A percentile compares a stretch with the other conserved stretches of the same genome.
These are phyloP conservation scores for Ceratocystis alfenasii DNA, from an alignment of 2,329 filamentous ascomycete species.

Conservation along the genomic window DNA sequence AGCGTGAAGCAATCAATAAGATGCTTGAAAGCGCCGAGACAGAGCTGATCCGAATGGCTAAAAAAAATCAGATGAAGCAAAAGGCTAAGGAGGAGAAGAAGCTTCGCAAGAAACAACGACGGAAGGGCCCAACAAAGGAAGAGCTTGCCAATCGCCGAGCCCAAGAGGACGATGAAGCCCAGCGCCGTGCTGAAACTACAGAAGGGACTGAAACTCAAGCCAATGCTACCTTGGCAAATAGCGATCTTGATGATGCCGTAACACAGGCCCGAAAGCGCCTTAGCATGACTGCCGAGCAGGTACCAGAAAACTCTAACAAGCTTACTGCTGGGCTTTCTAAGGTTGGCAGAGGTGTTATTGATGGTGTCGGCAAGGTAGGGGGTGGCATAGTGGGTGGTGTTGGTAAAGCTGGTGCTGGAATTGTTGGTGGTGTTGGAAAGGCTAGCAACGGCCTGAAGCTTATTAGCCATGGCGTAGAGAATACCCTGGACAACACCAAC, in stretches of 20 bases:
- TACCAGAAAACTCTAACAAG: slow-evolving; percentile 30
- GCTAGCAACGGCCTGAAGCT: slow-evolving; percentile 39
- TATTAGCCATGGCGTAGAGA: slow-evolving; percentile 39
- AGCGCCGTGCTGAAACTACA: slow-evolving; percentile 38
- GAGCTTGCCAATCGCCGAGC: slow-evolving; percentile 39
- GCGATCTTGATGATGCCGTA: slow-evolving; percentile 38
- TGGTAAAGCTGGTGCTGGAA: slow-evolving; percentile 29
- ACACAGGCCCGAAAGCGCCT: slow-evolving; percentile 28
- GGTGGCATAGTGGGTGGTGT: slow-evolving; percentile 18
- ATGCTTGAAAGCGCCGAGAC: slow-evolving; percentile 74
- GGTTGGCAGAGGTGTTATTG: slow-evolving; percentile 18
- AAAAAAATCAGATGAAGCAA: slow-evolving; percentile 64
- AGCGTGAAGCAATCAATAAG: slow-evolving; percentile 57
- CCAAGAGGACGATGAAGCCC: slow-evolving; percentile 39
- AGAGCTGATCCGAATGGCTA: slow-evolving; percentile 65
- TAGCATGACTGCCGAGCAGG: slow-evolving; percentile 9
- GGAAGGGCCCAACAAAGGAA: slow-evolving; percentile 40
- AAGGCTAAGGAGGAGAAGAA: slow-evolving; percentile 52
- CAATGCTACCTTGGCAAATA: slow-evolving; percentile 42
- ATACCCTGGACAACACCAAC: slow-evolving; percentile 43
- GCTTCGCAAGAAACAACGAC: slow-evolving; percentile 41
- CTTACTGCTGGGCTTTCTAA: slow-evolving; percentile 28
- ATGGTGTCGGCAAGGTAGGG: slow-evolving; percentile 18
- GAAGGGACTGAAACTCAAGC: slow-evolving; percentile 36
- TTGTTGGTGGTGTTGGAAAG: slow-evolving; percentile 32